phyloP scores from a whole-genome alignment of 805 yeast genomes.

The Saccharomyces paradoxus region DNA sequence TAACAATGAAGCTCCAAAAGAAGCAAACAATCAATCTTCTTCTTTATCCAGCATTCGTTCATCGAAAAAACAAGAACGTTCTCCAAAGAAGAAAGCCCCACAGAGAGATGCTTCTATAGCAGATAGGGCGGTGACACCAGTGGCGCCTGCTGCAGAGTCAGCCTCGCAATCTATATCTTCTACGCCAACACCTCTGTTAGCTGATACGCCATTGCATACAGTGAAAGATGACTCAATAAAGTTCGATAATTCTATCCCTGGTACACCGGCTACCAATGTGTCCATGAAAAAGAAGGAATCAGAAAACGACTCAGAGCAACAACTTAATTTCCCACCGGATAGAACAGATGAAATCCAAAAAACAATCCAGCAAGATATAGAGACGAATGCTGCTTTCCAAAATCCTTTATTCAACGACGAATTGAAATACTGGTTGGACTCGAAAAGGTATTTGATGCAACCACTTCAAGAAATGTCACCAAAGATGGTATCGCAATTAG shows the following conservation, averaged over 20 bases:
- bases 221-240: background rate
- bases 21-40: background rate
- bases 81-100: constrained; percentile 34
- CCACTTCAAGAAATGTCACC: constrained; percentile 26
- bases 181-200: constrained; percentile 10
- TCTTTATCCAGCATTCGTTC: background rate
- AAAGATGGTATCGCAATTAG: constrained; percentile 37
- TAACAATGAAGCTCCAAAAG: background rate
- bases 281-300: background rate
- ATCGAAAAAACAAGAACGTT: constrained; percentile 23
- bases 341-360: constrained; percentile 23
- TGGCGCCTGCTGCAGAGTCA: constrained; percentile 11
- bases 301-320: constrained; percentile 2
- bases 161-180: constrained; percentile 11
- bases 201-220: constrained; percentile 1
- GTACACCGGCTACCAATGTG: background rate
- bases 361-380: constrained; percentile 19
- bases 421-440: constrained; percentile 23
- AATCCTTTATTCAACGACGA: constrained; percentile 26
- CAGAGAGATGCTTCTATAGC: constrained; percentile 20
- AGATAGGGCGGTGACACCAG: background rate
- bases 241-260: background rate
- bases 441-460: constrained; percentile 25
- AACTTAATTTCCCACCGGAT: constrained; percentile 23
- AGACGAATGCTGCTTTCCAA: constrained; percentile 20